Evolutionary conservation across 2,329 filamentous ascomycete genomes (phyloP), one percentile per base, ranked within the genome.

Genomic region (Ophiostoma piceae): DNA sequence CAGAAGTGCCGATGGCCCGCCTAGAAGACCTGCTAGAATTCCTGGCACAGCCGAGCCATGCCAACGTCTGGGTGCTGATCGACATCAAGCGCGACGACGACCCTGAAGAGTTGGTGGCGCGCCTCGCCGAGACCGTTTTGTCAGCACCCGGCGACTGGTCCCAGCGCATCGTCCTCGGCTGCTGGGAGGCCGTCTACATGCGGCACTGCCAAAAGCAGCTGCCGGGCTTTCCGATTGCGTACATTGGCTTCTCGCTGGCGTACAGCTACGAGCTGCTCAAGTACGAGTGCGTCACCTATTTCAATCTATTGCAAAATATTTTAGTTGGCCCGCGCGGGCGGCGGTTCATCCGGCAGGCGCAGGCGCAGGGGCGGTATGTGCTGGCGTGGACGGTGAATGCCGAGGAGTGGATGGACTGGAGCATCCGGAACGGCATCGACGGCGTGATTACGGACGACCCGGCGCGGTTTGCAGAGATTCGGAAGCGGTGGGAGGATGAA

Each of bases 321-420:
- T 84, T 97, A 67, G 84, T 92, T 71, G 88, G 90, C 0, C 88
- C 88, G 0, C 81, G 87, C 47, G 93, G 93, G 8, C 77, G 78
- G 11, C 79, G 81, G 12, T 95, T 97, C 80, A 79, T 93, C 19
- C 81, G 82, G 14, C 84, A 89, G 69, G 85, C 87, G 35, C 84
- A 84, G 71, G 77, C 80, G 66, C 80, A 82, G 1, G 80, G 83
- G 19, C 84, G 90, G 29, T 84, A 85, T 3, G 81, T 97, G 4
- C 89, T 90, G 75, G 85, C 88, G 0, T 98, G 94, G 94, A 97
- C 94, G 0, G 91, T 97, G 67, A 97, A 98, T 77, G 85, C 90
- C 16, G 85, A 87, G 72, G 82, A 84, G 67, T 86, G 88, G 79
- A 97, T 98, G 94, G 85, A 88, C 74, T 97, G 92, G 92, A 85